Conservation (phyloP, 768 basidiomycete genomes). For the Pisolithus marmoratus region DNA sequence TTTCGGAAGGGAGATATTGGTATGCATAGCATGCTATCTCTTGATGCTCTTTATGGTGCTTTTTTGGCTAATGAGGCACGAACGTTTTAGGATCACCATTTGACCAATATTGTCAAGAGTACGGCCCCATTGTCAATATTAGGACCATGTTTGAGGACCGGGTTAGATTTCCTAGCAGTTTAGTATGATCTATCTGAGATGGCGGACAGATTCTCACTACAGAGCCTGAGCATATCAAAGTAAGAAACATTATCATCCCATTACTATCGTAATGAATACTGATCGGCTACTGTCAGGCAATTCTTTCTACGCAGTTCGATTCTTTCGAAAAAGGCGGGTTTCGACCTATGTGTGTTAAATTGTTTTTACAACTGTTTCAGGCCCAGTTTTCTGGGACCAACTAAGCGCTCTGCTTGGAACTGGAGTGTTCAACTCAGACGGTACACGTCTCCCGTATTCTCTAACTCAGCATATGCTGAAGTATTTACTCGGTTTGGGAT, state of each 20-base stretch:
- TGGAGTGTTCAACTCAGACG: conserved; percentile 58
- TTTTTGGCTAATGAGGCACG: not conserved
- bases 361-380: conserved; percentile 15
- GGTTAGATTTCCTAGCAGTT: conserved; percentile 20
- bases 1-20: conserved; percentile 25
- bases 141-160: conserved; percentile 33
- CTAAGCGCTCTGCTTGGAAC: conserved; percentile 39
- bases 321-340: conserved; percentile 36
- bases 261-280: not conserved
- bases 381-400: conserved; percentile 8
- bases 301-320: conserved; percentile 41
- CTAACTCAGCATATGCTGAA: not conserved
- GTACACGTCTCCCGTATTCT: conserved; percentile 18
- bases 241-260: not conserved
- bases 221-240: conserved; percentile 47
- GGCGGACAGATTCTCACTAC: conserved; percentile 35
- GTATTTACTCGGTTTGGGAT: not conserved
- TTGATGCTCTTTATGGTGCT: not conserved
- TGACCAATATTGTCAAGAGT: conserved; percentile 14
- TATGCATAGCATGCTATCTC: conserved; percentile 5
- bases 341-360: conserved; percentile 4
- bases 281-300: conserved; percentile 22
- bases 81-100: conserved; percentile 23
- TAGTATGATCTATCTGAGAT: not conserved
- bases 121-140: conserved; percentile 30